Evolutionary conservation across 2,329 filamentous ascomycete species (phyloP), one percentile per base, ranked within the genome.

Genomic region (Amesomyces nigricolor): DNA sequence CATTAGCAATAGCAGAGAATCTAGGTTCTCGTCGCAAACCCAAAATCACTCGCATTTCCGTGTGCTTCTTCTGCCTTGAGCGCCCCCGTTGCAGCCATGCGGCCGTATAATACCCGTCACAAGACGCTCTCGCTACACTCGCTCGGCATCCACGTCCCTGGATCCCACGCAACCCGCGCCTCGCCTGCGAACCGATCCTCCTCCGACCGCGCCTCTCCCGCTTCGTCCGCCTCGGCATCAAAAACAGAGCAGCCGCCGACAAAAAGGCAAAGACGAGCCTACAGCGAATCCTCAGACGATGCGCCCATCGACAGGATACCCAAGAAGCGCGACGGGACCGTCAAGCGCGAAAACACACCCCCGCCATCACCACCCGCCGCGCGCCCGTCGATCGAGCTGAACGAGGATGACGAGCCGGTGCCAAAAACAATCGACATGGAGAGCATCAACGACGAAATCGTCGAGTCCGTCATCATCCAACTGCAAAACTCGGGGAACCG

Each of bases 41-140:
- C 53, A 43, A 47, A 56, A 53, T 51, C 56, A 47, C 29, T 53
- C 49, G 47, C 55, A 45, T 46, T 35, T 45, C 26, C 51, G 50
- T 47, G 35, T 51, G 48, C 19, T 46, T 54, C 26, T 17, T 35
- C 11, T 44, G n/a, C 17, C 47, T 39, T 47, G 47, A 46, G 46
- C 42, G 26, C 42, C 30, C 48, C 40, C 22, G 32, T 42, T 38
- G 49, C 56, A 43, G 42, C 47, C 51, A 56, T 58, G 67, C 96
- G 96, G 90, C 88, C 87, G 69, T 96, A 96, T 80, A 96, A 96
- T 74, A 97, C 92, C 64, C 88, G 92, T 74, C 87, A 91, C 73
- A 97, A 97, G 78, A 96, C 91, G 68, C 78, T 99, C 63, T 96
- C 91, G 60, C 79, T 97, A 68, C 88, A 90, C 58, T 95, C 91